Conservation (phyloP, 2,329 filamentous ascomycete species). For the Aspergillus phoenicis region DNA sequence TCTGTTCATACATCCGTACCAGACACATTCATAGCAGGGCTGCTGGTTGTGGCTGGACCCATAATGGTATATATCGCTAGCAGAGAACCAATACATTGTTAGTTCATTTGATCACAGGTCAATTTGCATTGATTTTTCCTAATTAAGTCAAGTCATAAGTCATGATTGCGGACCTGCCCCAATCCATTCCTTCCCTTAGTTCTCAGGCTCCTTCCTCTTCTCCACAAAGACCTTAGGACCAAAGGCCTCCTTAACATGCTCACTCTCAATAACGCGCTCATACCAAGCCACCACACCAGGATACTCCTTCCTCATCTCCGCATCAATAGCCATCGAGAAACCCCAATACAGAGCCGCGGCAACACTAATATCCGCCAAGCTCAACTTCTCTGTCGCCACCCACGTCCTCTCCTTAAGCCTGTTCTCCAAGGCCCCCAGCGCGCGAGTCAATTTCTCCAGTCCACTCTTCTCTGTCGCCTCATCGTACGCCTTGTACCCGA, state of each 20-base stretch:
- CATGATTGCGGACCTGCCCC: background rate
- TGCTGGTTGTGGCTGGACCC: background rate
- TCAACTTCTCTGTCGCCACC: conserved; percentile 30
- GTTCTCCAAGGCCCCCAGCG: conserved; percentile 25
- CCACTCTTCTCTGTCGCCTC: conserved; percentile 23
- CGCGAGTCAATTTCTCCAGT: conserved; percentile 26
- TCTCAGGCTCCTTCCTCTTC: background rate
- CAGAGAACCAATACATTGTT: background rate
- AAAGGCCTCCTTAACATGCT: conserved; percentile 33
- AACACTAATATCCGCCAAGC: conserved; percentile 33
- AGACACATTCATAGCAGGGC: background rate
- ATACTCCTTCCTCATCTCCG: conserved; percentile 31
- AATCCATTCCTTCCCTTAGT: background rate
- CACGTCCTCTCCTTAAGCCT: conserved; percentile 25
- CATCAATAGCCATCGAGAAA: conserved; percentile 28
- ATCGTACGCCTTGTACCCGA: conserved; percentile 23
- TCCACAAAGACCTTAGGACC: conserved; percentile 11
- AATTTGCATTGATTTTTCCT: background rate
- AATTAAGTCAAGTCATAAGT: background rate
- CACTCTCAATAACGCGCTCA: conserved; percentile 17
- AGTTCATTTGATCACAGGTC: background rate
- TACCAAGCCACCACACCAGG: conserved; percentile 30
- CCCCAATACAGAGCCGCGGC: conserved; percentile 30
- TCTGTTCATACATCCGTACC: background rate
- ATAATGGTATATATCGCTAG: background rate